Evolutionary conservation across 2,329 filamentous ascomycete species (phyloP).

Genomic region (Colletotrichum melonis): DNA sequence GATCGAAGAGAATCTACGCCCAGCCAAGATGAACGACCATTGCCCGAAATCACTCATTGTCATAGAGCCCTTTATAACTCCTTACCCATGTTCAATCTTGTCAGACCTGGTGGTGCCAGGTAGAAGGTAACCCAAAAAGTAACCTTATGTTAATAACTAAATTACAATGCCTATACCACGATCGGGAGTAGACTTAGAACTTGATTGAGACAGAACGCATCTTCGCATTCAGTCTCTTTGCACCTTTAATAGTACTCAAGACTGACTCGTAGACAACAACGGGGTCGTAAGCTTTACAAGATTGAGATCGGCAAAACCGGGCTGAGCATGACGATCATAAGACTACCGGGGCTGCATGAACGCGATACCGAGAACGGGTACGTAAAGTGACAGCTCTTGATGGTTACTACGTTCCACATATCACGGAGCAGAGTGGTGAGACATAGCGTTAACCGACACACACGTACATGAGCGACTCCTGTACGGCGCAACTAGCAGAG

Average conservation of each 20-base stretch:
- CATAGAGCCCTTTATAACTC: too few species aligned
- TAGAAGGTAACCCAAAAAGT: too few species aligned
- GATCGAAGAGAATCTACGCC: too few species aligned
- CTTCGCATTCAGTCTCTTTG: not conserved
- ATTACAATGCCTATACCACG: not conserved
- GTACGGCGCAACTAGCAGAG: not conserved
- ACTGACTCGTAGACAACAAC: not conserved
- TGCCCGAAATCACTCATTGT: too few species aligned
- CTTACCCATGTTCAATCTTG: too few species aligned
- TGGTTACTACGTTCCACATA: not conserved
- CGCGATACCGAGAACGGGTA: not conserved
- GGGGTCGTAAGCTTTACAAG: not conserved
- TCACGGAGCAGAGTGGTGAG: not conserved
- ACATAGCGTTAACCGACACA: not conserved
- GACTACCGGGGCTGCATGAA: not conserved
- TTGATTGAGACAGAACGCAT: not conserved
- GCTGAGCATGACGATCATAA: not conserved
- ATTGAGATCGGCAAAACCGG: not conserved
- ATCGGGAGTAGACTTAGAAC: not conserved
- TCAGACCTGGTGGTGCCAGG: too few species aligned
- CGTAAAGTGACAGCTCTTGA: not conserved
- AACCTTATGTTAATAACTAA: too few species aligned
- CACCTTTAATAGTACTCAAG: not conserved
- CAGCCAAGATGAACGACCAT: too few species aligned
- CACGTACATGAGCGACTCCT: not conserved